Evolutionary conservation across 2,329 filamentous ascomycete genomes (phyloP), one percentile per base, ranked within the genome.

Genomic region (Colletotrichum sp.): DNA sequence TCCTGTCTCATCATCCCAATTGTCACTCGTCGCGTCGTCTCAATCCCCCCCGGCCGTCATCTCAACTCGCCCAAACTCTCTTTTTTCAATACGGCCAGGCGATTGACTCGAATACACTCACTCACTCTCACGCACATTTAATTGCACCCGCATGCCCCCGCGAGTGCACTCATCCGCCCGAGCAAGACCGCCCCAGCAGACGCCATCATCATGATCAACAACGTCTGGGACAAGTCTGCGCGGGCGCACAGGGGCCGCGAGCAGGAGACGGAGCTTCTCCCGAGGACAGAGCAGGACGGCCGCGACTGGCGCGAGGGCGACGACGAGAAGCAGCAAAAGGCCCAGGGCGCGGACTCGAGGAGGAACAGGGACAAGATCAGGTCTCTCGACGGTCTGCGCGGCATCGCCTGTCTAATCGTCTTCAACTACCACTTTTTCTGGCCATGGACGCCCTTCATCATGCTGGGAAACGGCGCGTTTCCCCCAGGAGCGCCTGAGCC

Each of bases 381-480:
- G 66, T 84, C 81, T 32, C 83, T 86, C 48, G 85, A 86, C 77
- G 85, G 85, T 16, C 81, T 86, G 3, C 82, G 85, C n/a, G 85
- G 85, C 66, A 81, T 86, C 72, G 85, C 85, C 18, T 86, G 84
- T 71, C 82, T 86, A 34, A 79, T 85, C 43, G 85, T 86, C 70
- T 86, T 86, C 81, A 86, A 85, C 65, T 86, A 85, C 73, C 85
- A 86, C 74, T 86, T 86, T 70, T 79, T 86, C 60, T 86, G 84
- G 83, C 83, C 84, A 18, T 86, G 84, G 83, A 85, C 84, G 2
- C 82, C 83, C 0, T 75, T 79, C 36, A 86, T 86, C 70, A 85
- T 86, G 84, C 75, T 86, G n/a, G 84, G 84, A 36, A 82, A 85
- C 56, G 85, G 85, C 27, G 84, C 84, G 3, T 76, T 81, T n/a